Evolutionary conservation across 371 early-diverging fungal genomes (phyloP), one percentile per base, ranked within the genome.

Genomic region (Syncephalis plumigaleata): DNA sequence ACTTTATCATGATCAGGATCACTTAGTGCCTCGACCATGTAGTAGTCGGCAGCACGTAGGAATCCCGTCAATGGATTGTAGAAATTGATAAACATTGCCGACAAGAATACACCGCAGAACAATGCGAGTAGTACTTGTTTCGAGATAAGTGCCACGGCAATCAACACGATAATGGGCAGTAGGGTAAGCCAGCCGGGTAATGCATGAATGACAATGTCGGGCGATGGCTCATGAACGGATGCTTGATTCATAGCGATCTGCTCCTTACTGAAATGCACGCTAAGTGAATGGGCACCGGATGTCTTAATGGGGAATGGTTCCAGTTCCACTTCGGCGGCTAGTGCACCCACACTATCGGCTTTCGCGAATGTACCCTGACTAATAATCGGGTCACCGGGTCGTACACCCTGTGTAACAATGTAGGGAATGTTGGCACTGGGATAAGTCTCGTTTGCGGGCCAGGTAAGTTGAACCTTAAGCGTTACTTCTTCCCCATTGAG

Each of bases 71-170:
- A 18, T 13, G 49, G 49, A 42, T 44, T 42, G 44, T 43, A 49
- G n/a, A 26, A 42, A 21, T 49, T 49, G 44, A 49, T 49, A 27
- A 49, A 49, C 42, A 44, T 49, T 3, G 49, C 25, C 9, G 49
- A 20, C 9, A 49, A 36, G 49, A 49, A 49, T 31, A 49, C 27
- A 17, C 49, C 49, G 8, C 42, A 18, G 8, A 44, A 21, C 7
- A 49, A 23, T 15, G 49, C 49, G 17, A 49, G 22, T 17, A 49
- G 22, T 9, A 44, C 49, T 23, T 43, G 43, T 27, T 21, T 21
- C 7, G 49, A 42, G 4, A 49, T 18, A 26, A 49, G 11, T 1
- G 49, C 49, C 1, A 44, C 44, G 9, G 36, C 42, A 16, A 49
- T 15, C 5, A 49, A 36, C 0, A 44, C 16, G 27, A 49, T 36